Evolutionary conservation across 2,329 filamentous ascomycete species (phyloP).

Genomic region (Myriosclerotinia curreyana): DNA sequence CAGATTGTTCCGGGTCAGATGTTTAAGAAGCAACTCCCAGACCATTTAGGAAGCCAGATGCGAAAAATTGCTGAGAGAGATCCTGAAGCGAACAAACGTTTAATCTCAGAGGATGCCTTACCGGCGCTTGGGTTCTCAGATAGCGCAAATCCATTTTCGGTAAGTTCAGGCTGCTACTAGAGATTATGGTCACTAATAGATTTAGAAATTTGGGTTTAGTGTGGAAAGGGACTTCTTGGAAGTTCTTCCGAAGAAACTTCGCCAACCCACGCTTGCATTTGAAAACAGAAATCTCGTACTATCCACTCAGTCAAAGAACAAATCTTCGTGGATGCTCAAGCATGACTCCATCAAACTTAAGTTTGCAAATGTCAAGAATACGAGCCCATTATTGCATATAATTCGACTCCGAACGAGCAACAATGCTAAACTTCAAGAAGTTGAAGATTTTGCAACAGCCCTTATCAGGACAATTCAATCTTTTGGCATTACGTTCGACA

Average conservation of each 20-base stretch:
- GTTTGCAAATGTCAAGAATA: background rate
- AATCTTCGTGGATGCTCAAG: background rate
- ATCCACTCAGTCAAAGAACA: background rate
- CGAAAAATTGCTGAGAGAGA: background rate
- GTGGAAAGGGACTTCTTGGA: background rate
- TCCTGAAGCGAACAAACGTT: background rate
- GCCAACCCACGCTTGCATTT: background rate
- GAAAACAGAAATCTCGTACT: background rate
- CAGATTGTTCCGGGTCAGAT: background rate
- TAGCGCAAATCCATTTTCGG: background rate
- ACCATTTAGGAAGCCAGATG: background rate
- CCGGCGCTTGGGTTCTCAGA: background rate
- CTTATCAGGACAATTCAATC: background rate
- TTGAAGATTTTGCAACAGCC: background rate
- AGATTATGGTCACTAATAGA: background rate
- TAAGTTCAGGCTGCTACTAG: background rate
- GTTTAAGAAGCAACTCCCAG: background rate
- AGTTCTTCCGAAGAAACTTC: background rate
- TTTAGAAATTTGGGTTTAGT: background rate
- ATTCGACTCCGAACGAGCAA: background rate
- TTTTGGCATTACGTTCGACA: background rate
- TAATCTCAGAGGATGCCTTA: background rate
- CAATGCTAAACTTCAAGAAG: fast-evolving
- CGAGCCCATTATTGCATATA: background rate
- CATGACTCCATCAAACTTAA: background rate